Conservation (phyloP, 371 early-diverging fungal species). For the Blakeslea trispora region DNA sequence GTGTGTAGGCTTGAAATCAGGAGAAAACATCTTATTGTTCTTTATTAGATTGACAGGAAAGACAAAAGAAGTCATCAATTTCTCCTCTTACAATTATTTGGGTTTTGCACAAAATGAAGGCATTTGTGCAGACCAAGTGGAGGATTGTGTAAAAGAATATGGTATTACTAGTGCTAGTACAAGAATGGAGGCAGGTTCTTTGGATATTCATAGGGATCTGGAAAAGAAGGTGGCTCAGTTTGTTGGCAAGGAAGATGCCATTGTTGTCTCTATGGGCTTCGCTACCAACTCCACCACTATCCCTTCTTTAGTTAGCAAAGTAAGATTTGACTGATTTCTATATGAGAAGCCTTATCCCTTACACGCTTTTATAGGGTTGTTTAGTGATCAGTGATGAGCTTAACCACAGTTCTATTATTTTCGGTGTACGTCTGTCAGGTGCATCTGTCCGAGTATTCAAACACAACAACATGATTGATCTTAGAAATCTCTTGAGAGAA, state of each 20-base stretch:
- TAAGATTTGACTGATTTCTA: slow-evolving; percentile 65
- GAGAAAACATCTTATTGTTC: slow-evolving; percentile 35
- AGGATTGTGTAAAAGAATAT: slow-evolving; percentile 64
- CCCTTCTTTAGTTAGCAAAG: slow-evolving; percentile 89
- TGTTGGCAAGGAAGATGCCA: slow-evolving; percentile 50
- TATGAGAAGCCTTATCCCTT: slow-evolving; percentile 66
- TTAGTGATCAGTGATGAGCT: slow-evolving; percentile 98
- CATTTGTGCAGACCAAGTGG: slow-evolving; percentile 91
- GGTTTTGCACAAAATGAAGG: slow-evolving; percentile 96
- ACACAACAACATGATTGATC: slow-evolving; percentile 87
- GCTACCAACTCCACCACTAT: slow-evolving; percentile 98
- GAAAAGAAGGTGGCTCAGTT: slow-evolving; percentile 95
- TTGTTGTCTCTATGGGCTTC: slow-evolving; percentile 62
- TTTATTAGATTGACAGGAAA: slow-evolving; percentile 73
- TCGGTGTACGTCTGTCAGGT: slow-evolving; percentile 94
- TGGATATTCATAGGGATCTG: slow-evolving; percentile 75
- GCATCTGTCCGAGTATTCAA: slow-evolving; percentile 95
- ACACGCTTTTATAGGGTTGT: slow-evolving; percentile 60
- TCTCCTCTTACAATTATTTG: slow-evolving; percentile 99
- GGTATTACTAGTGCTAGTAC: slow-evolving; percentile 72
- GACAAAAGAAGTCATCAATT: slow-evolving; percentile 81
- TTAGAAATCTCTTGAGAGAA: slow-evolving; percentile 87
- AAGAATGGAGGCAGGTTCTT: slow-evolving; percentile 73
- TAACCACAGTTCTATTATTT: slow-evolving; percentile 98
- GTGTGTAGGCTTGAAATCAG: too few relatives aligned